phyloP scores from a whole-genome alignment of 2,329 filamentous ascomycete species.

The Alternaria angustiovoidea region DNA sequence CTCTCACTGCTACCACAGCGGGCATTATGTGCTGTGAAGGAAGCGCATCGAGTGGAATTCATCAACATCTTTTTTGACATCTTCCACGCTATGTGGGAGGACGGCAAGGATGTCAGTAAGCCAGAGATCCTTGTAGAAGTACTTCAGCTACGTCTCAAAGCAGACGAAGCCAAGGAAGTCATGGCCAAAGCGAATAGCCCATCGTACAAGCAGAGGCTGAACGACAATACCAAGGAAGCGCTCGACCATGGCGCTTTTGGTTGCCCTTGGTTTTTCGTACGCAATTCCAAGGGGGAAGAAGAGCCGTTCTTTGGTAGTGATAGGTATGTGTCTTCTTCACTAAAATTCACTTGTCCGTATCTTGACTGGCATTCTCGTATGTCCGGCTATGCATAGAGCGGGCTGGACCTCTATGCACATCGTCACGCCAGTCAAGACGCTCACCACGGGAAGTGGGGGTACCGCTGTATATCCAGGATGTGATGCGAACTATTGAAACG shows the following conservation, averaged over 20 bases:
- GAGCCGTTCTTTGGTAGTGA: slow-evolving; percentile 83
- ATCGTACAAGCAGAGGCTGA: slow-evolving; percentile 63
- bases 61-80: slow-evolving; percentile 63
- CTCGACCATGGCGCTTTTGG: slow-evolving; percentile 76
- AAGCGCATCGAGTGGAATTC: slow-evolving; percentile 59
- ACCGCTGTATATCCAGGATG: neutral
- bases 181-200: slow-evolving; percentile 61
- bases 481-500: slow-evolving; percentile 27
- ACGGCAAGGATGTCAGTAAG: slow-evolving; percentile 66
- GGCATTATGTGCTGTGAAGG: slow-evolving; percentile 72
- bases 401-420: slow-evolving; percentile 7
- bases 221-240: slow-evolving; percentile 66
- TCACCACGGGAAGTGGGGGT: slow-evolving; percentile 17
- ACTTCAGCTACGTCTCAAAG: slow-evolving; percentile 58
- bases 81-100: slow-evolving; percentile 70
- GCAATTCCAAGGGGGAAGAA: slow-evolving; percentile 63
- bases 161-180: slow-evolving; percentile 64
- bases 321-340: slow-evolving; percentile 53
- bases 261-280: slow-evolving; percentile 77
- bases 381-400: neutral
- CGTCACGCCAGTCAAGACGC: slow-evolving; percentile 15
- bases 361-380: neutral
- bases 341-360: neutral
- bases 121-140: slow-evolving; percentile 61
- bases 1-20: slow-evolving; percentile 68